Evolutionary conservation across 1,284 basidiomycete species (phyloP).

Genomic region (Irpex lacteus): DNA sequence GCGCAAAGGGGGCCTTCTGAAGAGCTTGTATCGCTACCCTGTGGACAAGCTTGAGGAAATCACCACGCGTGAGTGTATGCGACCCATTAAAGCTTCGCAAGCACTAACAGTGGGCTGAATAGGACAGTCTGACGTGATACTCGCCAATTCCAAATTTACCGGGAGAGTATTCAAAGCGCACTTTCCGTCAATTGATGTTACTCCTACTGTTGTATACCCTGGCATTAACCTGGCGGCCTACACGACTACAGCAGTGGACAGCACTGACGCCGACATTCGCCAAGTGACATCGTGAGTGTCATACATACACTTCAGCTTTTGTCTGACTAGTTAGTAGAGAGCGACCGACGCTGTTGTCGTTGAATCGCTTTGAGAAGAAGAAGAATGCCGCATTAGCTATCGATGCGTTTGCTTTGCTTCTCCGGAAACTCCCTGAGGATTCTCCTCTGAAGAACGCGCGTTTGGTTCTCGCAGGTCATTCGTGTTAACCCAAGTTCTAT

Average conservation of each 20-base stretch:
- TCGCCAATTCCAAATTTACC: slow-evolving; percentile 94
- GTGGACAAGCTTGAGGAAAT: slow-evolving; percentile 90
- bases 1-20: slow-evolving; percentile 50
- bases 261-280: slow-evolving; percentile 47
- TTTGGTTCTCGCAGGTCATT: slow-evolving; percentile 74
- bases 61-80: slow-evolving; percentile 73
- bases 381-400: slow-evolving; percentile 89
- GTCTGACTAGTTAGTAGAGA: slow-evolving; percentile 39
- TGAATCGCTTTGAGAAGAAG: slow-evolving; percentile 96
- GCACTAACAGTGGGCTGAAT: neutral
- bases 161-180: slow-evolving; percentile 74
- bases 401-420: slow-evolving; percentile 66
- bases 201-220: slow-evolving; percentile 85
- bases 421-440: slow-evolving; percentile 16
- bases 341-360: slow-evolving; percentile 78
- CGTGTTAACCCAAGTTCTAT: neutral
- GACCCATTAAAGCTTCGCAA: neutral
- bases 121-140: slow-evolving; percentile 87
- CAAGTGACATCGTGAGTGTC: slow-evolving; percentile 66
- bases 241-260: slow-evolving; percentile 37
- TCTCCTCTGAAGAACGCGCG: slow-evolving; percentile 35
- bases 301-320: neutral
- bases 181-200: slow-evolving; percentile 65
- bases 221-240: slow-evolving; percentile 85
- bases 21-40: slow-evolving; percentile 80